These are phyloP conservation scores for Tetrapisispora taiwanensis DNA, from an alignment of 805 yeast genomes.

Conservation along the genomic window DNA sequence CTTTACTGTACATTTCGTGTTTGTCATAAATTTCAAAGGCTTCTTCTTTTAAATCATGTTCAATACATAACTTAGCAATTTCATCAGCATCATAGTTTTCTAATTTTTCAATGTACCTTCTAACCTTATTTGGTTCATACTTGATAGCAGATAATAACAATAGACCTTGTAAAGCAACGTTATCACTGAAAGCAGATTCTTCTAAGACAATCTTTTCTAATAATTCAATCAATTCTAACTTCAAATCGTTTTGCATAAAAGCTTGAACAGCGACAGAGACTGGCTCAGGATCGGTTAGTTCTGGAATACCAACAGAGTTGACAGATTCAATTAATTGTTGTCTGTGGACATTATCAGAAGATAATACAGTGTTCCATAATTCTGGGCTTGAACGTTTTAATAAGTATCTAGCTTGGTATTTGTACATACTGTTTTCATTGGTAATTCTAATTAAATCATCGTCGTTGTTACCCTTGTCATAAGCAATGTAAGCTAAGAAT, in stretches of 20 bases:
- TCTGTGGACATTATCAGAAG: slow-evolving; percentile 71
- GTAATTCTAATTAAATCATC: slow-evolving; percentile 83
- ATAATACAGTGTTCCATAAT: slow-evolving; percentile 74
- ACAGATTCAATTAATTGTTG: slow-evolving; percentile 89
- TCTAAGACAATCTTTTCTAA: slow-evolving; percentile 93
- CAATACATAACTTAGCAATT: slow-evolving; percentile 86
- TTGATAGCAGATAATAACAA: slow-evolving; percentile 89
- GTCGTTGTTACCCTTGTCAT: slow-evolving; percentile 90
- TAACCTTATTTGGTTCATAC: slow-evolving; percentile 82
- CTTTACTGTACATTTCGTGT: slow-evolving; percentile 65
- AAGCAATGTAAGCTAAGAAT: slow-evolving; percentile 92
- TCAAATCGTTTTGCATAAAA: slow-evolving; percentile 90
- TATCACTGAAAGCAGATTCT: slow-evolving; percentile 94
- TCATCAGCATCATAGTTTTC: slow-evolving; percentile 89
- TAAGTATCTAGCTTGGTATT: slow-evolving; percentile 96
- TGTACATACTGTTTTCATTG: slow-evolving; percentile 95
- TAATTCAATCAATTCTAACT: slow-evolving; percentile 85
- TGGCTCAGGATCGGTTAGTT: slow-evolving; percentile 84
- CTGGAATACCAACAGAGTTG: slow-evolving; percentile 93
- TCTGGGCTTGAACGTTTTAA: slow-evolving; percentile 76
- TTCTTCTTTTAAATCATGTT: slow-evolving; percentile 81
- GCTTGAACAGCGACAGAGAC: slow-evolving; percentile 89
- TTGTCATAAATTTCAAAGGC: slow-evolving; percentile 88
- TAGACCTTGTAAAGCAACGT: slow-evolving; percentile 89
- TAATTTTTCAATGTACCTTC: slow-evolving; percentile 74